These are phyloP conservation scores for Fusarium begoniae DNA, from an alignment of 2,329 filamentous ascomycete genomes.

Conservation along the genomic window DNA sequence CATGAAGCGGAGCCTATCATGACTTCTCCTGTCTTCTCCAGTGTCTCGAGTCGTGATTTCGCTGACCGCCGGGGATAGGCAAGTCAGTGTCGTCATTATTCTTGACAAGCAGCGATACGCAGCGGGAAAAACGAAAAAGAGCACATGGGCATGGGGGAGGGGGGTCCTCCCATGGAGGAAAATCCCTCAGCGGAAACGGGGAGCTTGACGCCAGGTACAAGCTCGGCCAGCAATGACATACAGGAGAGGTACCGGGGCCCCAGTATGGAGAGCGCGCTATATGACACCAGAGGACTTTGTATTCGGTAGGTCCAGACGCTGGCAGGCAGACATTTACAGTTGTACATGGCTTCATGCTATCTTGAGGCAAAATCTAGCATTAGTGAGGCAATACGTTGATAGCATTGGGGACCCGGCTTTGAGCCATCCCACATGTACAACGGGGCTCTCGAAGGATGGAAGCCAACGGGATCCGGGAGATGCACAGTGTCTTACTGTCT, in stretches of 20 bases:
- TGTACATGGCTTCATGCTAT: constrained; percentile 24
- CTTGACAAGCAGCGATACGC: constrained; percentile 31
- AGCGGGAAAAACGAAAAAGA: constrained; percentile 19
- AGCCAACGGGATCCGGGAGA: constrained; percentile 36
- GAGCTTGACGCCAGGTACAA: constrained; percentile 33
- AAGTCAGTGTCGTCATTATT: constrained; percentile 42
- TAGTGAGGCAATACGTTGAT: constrained; percentile 15
- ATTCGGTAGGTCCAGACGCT: constrained; percentile 16
- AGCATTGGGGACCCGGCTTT: constrained; percentile 21
- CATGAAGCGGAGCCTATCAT: constrained; percentile 14
- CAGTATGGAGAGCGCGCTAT: constrained; percentile 14
- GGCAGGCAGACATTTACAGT: neutral
- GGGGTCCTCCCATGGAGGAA: constrained; percentile 35
- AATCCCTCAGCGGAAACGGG: constrained; percentile 43
- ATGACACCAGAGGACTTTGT: constrained; percentile 25
- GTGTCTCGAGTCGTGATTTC: constrained; percentile 40
- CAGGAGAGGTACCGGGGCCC: constrained; percentile 40
- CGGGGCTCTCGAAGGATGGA: constrained; percentile 17
- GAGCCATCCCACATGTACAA: constrained; percentile 14
- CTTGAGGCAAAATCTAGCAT: constrained; percentile 28
- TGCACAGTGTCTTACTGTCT: constrained; percentile 35
- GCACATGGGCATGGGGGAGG: constrained; percentile 33
- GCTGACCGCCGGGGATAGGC: constrained; percentile 41
- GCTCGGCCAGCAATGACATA: constrained; percentile 37
- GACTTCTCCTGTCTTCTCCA: constrained; percentile 21